These are phyloP conservation scores for Podaxis sp. DNA, from an alignment of 768 basidiomycete species.

Conservation along the genomic window DNA sequence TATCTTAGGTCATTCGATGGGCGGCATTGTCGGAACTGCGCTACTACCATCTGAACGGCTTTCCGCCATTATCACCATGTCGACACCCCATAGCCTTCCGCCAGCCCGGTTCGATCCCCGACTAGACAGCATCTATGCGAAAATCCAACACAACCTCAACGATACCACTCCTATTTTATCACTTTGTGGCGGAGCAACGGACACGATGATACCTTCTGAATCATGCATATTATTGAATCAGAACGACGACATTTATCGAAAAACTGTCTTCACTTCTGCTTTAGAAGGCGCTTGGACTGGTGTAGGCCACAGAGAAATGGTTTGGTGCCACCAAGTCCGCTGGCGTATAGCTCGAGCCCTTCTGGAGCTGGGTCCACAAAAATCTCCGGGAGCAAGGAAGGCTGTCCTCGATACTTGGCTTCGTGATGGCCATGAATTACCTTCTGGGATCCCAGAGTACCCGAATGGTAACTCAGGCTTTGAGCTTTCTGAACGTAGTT, in stretches of 20 bases:
- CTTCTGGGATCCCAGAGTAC: conserved; percentile 19
- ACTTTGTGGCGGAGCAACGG: conserved; percentile 88
- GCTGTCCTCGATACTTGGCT: conserved; percentile 62
- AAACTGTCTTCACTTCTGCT: conserved; percentile 78
- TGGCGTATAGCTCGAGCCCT: conserved; percentile 81
- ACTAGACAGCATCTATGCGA: conserved; percentile 69
- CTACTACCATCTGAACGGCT: conserved; percentile 66
- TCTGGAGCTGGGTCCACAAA: conserved; percentile 54
- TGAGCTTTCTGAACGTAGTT: conserved; percentile 18
- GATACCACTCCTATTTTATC: conserved; percentile 71
- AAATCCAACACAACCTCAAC: conserved; percentile 35
- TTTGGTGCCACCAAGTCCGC: conserved; percentile 98
- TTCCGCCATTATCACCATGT: conserved; percentile 89
- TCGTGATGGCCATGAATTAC: conserved; percentile 51
- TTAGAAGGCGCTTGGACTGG: conserved; percentile 93
- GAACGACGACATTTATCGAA: conserved; percentile 33
- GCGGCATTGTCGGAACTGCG: conserved; percentile 84
- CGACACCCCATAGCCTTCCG: conserved; percentile 84
- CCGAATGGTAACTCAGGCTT: conserved; percentile 10
- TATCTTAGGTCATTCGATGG: conserved; percentile 95
- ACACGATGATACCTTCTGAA: conserved; percentile 90
- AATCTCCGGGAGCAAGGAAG: conserved; percentile 22
- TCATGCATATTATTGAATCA: conserved; percentile 60
- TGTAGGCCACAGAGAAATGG: conserved; percentile 93
- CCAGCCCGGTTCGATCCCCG: conserved; percentile 84